Base-by-base conservation (phyloP, 371 early-diverging fungal species). In the Batkoa obscura region DNA sequence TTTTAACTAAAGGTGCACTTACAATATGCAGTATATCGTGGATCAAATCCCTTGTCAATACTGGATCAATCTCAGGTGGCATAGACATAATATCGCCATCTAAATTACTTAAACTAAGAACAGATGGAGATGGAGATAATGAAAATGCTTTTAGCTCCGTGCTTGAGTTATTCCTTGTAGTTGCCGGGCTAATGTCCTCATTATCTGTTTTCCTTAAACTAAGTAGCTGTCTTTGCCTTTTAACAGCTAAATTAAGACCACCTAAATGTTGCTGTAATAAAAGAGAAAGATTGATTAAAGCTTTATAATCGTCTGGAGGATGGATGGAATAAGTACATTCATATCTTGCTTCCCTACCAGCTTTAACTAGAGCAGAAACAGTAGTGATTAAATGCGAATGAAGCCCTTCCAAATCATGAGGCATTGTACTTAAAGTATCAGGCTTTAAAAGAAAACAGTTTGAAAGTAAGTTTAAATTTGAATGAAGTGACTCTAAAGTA, bases 11-110 rank as follows among this genome's bases (percentile, higher is more conserved):
- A 12, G 55, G 55, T 9, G 41, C 55, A 3, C 43, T 35, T 1
- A 55, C 55, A 32, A 55, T 42, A 30, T 42, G 36, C 3, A 55
- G 4, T 8, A 55, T 42, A 34, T 55, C 55, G 43, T 55, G 55
- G 31, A 55, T 55, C 3, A 55, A 13, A 33, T 15, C n/a, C 5
- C 55, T 42, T 1, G 41, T 32, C 43, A 55, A 43, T 15, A 31
- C n/a, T 1, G 53, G 53, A 38, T 53, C 53, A 23, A 53, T 53
- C 6, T 53, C 53, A 9, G 53, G 53, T 5, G 35, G n/a, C 37
- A 53, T 38, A 5, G 53, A 38, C 13, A 53, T 36, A 34, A 32
- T 32, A 12, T 53, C 53, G 5, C 38, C 53, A 9, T 36, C 53
- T 15, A 53, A n/a, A 13, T 53, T 53, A n/a, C 38, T 15, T 17